Conservation (phyloP, 106 monocot species). For the Amphibolis antarctica region DNA sequence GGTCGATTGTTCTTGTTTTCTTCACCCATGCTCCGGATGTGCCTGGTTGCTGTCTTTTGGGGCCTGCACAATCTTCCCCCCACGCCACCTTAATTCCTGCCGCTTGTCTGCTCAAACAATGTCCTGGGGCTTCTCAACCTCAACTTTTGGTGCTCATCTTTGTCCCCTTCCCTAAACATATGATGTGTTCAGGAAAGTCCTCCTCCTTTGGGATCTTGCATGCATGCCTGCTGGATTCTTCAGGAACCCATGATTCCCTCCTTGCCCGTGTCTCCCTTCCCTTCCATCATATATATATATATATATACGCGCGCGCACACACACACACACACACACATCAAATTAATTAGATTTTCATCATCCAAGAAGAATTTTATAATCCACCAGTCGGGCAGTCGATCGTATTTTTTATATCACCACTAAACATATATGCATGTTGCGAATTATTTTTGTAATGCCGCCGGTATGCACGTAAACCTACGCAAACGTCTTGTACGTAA, state of each 20-base stretch:
- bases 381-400: no score
- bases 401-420: no score
- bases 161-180: slow-evolving; percentile 24
- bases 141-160: slow-evolving; percentile 31
- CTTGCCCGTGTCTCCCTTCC: not conserved
- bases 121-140: slow-evolving; percentile 55
- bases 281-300: not conserved
- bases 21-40: slow-evolving; percentile 49
- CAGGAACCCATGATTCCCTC: slow-evolving; percentile 10
- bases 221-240: slow-evolving; percentile 9
- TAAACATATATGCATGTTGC: no score
- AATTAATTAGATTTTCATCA: no score
- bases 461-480: no score
- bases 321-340: no score
- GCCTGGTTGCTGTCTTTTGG: slow-evolving; percentile 39
- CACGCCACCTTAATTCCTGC: slow-evolving; percentile 56
- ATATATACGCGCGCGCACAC: no score
- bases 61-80: slow-evolving; percentile 11
- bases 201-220: slow-evolving; percentile 15
- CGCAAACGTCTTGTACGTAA: no score
- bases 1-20: slow-evolving; percentile 52
- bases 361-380: no score
- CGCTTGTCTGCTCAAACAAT: slow-evolving; percentile 71
- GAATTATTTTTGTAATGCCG: no score
- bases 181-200: slow-evolving; percentile 1